Percentiles rank a stretch among this genome's conserved stretches.
Evolutionary conservation across 306 rosid genomes (phyloP).

Genomic region (Quercus mongolica): DNA sequence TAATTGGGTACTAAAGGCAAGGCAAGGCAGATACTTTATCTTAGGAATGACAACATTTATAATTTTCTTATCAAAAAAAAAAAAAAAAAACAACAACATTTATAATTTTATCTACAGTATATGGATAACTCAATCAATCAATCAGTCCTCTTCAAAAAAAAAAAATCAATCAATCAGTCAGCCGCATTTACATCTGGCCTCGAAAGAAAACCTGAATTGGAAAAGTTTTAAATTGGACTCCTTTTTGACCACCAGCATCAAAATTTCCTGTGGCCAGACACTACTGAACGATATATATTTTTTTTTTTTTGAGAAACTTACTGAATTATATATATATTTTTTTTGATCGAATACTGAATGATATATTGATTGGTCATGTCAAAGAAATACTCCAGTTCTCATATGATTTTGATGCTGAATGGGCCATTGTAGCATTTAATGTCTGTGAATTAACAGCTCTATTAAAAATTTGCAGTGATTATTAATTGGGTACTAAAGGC

Average conservation of each 20-base stretch:
- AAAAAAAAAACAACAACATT: too few relatives aligned
- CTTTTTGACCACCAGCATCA: conserved; percentile 14
- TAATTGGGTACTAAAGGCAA: neutral
- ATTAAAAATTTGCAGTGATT: neutral
- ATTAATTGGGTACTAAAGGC: neutral
- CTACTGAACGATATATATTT: neutral
- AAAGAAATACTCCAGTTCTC: neutral
- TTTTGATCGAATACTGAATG: neutral
- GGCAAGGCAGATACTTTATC: too few relatives aligned
- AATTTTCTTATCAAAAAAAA: too few relatives aligned
- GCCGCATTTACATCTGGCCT: neutral
- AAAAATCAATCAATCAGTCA: neutral
- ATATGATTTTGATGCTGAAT: neutral
- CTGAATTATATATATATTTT: too few relatives aligned
- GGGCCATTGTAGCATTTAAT: neutral
- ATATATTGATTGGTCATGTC: neutral
- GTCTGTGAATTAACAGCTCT: neutral
- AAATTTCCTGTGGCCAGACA: neutral
- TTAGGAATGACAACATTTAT: too few relatives aligned
- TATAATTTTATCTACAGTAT: too few relatives aligned
- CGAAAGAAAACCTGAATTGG: neutral
- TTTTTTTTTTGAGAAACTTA: too few relatives aligned
- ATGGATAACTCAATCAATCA: neutral
- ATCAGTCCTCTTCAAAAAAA: neutral
- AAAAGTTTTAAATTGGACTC: neutral